These are phyloP conservation scores for Colletotrichum eleusines DNA, from an alignment of 2,329 filamentous ascomycete species.

Conservation along the genomic window DNA sequence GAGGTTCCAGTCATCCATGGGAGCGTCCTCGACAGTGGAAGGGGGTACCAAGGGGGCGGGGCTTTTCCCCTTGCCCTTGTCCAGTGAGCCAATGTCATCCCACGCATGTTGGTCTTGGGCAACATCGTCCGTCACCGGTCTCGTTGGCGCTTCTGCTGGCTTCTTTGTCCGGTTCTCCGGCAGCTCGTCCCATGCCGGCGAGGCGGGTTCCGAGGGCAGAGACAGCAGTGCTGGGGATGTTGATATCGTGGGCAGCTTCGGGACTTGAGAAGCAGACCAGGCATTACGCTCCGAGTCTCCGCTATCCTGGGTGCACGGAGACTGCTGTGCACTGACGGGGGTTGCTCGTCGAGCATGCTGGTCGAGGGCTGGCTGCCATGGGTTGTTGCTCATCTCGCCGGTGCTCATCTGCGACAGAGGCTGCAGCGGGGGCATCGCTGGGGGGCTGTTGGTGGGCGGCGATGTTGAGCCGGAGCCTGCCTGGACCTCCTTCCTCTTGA, in stretches of 20 bases:
- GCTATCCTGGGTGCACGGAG: constrained; percentile 24
- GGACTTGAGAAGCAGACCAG: constrained; percentile 47
- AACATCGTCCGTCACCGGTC: constrained; percentile 49
- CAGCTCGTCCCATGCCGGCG: constrained; percentile 55
- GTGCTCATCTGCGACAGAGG: constrained; percentile 58
- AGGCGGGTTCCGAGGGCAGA: constrained; percentile 53
- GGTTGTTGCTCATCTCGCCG: constrained; percentile 58
- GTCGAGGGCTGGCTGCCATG: constrained; percentile 56
- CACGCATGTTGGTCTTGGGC: constrained; percentile 61
- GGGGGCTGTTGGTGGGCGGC: constrained; percentile 40
- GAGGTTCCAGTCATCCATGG: constrained; percentile 64
- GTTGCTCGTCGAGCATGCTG: constrained; percentile 26
- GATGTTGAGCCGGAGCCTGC: constrained; percentile 30
- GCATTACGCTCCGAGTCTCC: constrained; percentile 46
- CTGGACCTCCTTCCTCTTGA: constrained; percentile 61
- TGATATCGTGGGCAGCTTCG: constrained; percentile 30
- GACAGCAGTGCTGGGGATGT: constrained; percentile 46
- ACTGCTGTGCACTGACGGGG: constrained; percentile 11
- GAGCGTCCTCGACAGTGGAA: constrained; percentile 41
- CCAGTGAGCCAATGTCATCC: constrained; percentile 59
- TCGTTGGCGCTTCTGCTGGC: constrained; percentile 42
- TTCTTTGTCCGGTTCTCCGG: constrained; percentile 45
- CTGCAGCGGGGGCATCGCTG: constrained; percentile 46
- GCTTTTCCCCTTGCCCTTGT: constrained; percentile 58
- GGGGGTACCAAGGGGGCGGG: constrained; percentile 43